Base-by-base conservation (phyloP, 73 alveolate species). In the Paramecium caudatum region DNA sequence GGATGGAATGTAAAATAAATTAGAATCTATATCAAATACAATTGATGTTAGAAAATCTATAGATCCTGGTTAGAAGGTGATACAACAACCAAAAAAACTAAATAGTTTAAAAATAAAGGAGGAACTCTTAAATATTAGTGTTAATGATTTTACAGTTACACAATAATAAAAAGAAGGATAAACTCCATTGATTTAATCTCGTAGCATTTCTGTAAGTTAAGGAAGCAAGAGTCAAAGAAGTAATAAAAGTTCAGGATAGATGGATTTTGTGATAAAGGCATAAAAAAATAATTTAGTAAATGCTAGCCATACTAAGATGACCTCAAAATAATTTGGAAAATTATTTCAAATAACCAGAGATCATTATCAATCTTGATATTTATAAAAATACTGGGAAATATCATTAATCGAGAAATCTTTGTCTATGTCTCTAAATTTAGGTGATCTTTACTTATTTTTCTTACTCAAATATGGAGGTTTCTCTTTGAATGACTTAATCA, bases 181-280 rank as follows among this genome's bases (percentile, higher is more conserved):
- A 55, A 5, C 46, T 55, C 46, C 80, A 10, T 55, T 23, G 9
- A 3, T 23, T 9, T 12, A 55, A 10, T 55, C 80, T 55, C 80
- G 80, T 55, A 55, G 80, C 16, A 55, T 55, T 55, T 27, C 46
- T 55, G 45, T 55, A 55, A 55, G 80, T 55, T 21, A 55, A 55
- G 80, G 80, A 23, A 55, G 80, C 4, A 55, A 55, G 37, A 55
- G 80, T 55, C 12, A 55, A 23, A 55, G 80, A 55, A 55, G 80
- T 8, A 55, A 55, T 5, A 55, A 55, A 55, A 27, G 46, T 12
- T 55, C 23, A 55, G 45, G 80, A 0, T 55, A 55, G 21, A 55
- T 55, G 80, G 80, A 55, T 55, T 55, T 55, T 27, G 80, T 55
- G 16, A 43, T 55, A 0, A 55, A 43, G 30, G 80, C 30, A 5